Conservation (phyloP, 2,329 filamentous ascomycete genomes). For the Colletotrichum falcatum region DNA sequence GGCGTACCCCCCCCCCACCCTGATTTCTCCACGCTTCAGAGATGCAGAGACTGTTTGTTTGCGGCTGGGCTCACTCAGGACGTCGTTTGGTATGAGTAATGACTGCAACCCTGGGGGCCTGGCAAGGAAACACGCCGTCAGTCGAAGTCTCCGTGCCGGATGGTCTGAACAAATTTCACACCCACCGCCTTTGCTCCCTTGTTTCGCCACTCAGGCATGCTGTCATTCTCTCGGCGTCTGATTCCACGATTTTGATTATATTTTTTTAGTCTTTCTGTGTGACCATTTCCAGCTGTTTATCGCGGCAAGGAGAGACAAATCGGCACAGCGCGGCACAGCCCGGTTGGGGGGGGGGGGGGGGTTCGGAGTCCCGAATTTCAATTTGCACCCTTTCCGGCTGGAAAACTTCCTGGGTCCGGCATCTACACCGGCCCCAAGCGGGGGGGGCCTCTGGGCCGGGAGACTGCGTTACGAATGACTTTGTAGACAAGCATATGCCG, state of each 20-base stretch:
- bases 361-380: slow-evolving; percentile 1
- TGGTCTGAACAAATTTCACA: neutral
- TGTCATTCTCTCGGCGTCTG: neutral
- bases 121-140: neutral
- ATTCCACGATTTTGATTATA: no score
- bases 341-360: no score
- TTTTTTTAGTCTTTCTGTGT: no score
- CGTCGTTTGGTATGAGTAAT: neutral
- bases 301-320: neutral
- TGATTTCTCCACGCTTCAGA: neutral
- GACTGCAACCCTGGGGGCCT: neutral
- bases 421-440: neutral
- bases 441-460: neutral
- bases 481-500: neutral
- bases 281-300: neutral
- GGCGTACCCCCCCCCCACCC: neutral
- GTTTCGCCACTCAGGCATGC: neutral
- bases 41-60: neutral
- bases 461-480: neutral
- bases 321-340: no score
- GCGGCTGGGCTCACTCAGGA: neutral
- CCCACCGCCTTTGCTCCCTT: neutral
- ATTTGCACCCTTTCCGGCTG: neutral
- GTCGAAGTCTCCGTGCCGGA: neutral
- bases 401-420: neutral